phyloP scores from a whole-genome alignment of 345 rosid species.

The Jatropha curcas region DNA sequence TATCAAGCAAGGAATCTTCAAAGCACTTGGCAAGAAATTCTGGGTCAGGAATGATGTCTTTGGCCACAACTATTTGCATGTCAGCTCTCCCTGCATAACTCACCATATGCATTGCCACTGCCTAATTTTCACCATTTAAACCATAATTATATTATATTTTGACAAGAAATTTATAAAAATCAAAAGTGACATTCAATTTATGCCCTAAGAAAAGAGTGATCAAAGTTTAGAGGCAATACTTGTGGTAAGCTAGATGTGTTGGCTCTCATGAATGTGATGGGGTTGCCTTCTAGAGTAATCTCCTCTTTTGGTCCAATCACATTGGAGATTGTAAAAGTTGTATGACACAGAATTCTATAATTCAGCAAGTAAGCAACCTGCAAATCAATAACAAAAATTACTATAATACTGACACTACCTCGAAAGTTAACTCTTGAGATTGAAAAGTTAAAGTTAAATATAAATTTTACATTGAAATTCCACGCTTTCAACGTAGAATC shows the following conservation, averaged over 20 bases:
- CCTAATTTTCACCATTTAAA: constrained; percentile 27
- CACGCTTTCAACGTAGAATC: too few species aligned
- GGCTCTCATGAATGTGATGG: constrained; percentile 42
- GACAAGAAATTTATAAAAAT: too few species aligned
- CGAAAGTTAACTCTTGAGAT: too few species aligned
- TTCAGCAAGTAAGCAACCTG: constrained; percentile 49
- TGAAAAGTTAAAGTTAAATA: too few species aligned
- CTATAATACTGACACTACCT: too few species aligned
- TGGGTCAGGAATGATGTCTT: constrained; percentile 65
- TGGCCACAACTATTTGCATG: constrained; percentile 61
- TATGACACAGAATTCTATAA: constrained; percentile 49
- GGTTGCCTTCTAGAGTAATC: constrained; percentile 46
- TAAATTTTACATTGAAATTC: too few species aligned
- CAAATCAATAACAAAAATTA: constrained; percentile 9
- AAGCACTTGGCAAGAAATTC: constrained; percentile 60
- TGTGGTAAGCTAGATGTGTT: constrained; percentile 46
- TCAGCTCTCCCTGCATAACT: constrained; percentile 65
- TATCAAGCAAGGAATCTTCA: constrained; percentile 51
- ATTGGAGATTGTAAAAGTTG: constrained; percentile 56
- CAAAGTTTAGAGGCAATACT: constrained; percentile 25
- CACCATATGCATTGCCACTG: constrained; percentile 66
- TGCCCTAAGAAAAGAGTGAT: too few species aligned
- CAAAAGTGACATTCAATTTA: too few species aligned
- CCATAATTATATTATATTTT: too few species aligned
- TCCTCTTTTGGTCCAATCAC: constrained; percentile 54